Base-by-base conservation (phyloP, 2,329 filamentous ascomycete genomes). In the Lasiodiplodia gonubiensis region DNA sequence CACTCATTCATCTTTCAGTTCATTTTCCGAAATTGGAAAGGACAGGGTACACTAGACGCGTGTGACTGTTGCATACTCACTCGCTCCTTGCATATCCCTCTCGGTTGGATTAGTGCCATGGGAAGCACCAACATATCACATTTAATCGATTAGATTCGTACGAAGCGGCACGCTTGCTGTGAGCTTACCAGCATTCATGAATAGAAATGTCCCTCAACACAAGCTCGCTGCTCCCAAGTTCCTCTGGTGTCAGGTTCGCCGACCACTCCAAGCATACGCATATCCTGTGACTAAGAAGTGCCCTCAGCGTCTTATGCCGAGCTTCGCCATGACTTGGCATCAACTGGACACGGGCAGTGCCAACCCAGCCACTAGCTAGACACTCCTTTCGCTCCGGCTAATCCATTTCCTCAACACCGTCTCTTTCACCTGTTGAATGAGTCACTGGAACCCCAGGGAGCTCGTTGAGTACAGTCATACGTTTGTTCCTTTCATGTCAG, bases 131-230 rank as follows among this genome's bases (percentile, higher is more conserved):
- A n/a, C 16, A 51, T 63, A 63, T 30, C 59, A 63, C 27, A 60
- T 63, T 63, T 63, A 63, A 63, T 63, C 18, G 59, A 63, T 63
- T 63, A 51, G 59, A 63, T 63, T 63, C 57, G 46, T 46, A 63
- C 49, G 59, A 49, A 33, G 46, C 59, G 37, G 46, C 27, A n/a
- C 59, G 21, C 16, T 46, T 51, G 25, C 11, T 21, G 42, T 51
- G 59, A 51, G 59, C 59, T 46, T 33, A 33, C 46, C 46, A 21
- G 59, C 59, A 18, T 18, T 37, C 18, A 21, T 30, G 42, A 48
- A 61, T 61, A 18, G n/a, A 61, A 49, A 33, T 18, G 14, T 10
- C 10, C 2, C 42, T 46, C 7, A 46, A 46, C 18, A 46, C 42
- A 21, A 21, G 18, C 39, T 12, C 11, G 18, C 42, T 21, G 30